Conservation (phyloP, 805 yeast species). For the Candida incommunis region DNA sequence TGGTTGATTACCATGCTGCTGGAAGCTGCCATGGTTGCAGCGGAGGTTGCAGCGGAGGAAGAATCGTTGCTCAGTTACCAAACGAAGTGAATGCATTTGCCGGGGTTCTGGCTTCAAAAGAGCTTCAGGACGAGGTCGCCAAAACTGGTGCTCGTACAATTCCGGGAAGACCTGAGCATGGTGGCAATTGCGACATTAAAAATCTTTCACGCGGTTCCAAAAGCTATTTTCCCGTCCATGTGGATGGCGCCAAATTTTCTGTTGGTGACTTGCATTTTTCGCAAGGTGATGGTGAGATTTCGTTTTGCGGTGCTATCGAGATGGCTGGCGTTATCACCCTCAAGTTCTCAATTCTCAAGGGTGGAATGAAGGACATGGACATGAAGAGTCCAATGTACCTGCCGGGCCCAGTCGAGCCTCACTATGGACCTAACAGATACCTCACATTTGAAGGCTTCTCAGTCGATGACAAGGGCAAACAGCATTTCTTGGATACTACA, state of each 20-base stretch:
- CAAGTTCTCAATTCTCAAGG: constrained; percentile 27
- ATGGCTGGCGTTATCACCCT: constrained; percentile 36
- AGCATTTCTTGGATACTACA: constrained; percentile 32
- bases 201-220: constrained; percentile 36
- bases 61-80: constrained; percentile 31
- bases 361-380: constrained; percentile 27
- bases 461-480: constrained; percentile 34
- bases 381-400: constrained; percentile 34
- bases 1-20: constrained; percentile 15
- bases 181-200: constrained; percentile 41
- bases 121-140: constrained; percentile 19
- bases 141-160: constrained; percentile 37
- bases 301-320: constrained; percentile 42
- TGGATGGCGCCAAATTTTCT: constrained; percentile 33
- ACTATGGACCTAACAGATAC: constrained; percentile 35
- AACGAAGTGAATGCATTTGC: constrained; percentile 24
- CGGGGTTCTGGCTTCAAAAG: constrained; percentile 24
- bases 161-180: constrained; percentile 40
- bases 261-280: constrained; percentile 38
- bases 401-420: constrained; percentile 35
- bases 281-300: constrained; percentile 41
- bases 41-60: constrained; percentile 8
- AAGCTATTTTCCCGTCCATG: constrained; percentile 33
- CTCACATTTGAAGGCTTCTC: constrained; percentile 40
- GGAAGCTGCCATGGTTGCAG: not conserved